Base-by-base conservation (phyloP, 345 rosid genomes). In the Salix udensis region DNA sequence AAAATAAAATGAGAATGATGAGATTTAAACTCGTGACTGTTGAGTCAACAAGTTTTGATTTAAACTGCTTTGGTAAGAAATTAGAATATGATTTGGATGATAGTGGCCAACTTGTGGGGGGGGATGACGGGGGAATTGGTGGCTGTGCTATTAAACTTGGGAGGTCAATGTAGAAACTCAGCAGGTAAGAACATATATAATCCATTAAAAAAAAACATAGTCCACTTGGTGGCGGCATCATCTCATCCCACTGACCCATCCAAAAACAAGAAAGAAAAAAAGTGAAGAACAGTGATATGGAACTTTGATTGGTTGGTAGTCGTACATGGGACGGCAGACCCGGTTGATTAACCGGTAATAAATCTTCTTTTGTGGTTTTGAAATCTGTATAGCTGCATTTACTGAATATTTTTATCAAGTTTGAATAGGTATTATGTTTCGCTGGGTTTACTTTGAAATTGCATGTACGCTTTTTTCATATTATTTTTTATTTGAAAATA, bases 71-170 rank as follows among this genome's bases (percentile, higher is more conserved):
- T 30, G 31, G 31, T 30, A 30, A 30, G 31, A 30, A 30, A 30
- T 30, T 30, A 30, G 4, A 30, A 30, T 2, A 3, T 18, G n/a
- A 48, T 16, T 50, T 24, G 2, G n/a, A 16, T 28, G 16, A 23
- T 36, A 34, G 71, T 5, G 39, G 55, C 50, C 21, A 34, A 4
- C 70, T 68, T 61, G 82, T 71, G 77, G 48, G 14, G 77, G 48
- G 14, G 58, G 66, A 10, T 76, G 58, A 76, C 53, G 42, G 76
- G 70, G 16, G 76, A 36, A 74, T 19, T 76, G 72, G n/a, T 40
- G 62, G 62, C n/a, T 8, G 62, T 8, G 26, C 12, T 48, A 55
- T 73, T 73, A 55, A 28, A 76, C 50, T 13, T 8, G 66, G 74
- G 55, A 70, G 76, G 68, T 73, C 75, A 18, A 30, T 52, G 13